phyloP scores from a whole-genome alignment of 192 early-diverging fungal species.

The Backusella westeae region DNA sequence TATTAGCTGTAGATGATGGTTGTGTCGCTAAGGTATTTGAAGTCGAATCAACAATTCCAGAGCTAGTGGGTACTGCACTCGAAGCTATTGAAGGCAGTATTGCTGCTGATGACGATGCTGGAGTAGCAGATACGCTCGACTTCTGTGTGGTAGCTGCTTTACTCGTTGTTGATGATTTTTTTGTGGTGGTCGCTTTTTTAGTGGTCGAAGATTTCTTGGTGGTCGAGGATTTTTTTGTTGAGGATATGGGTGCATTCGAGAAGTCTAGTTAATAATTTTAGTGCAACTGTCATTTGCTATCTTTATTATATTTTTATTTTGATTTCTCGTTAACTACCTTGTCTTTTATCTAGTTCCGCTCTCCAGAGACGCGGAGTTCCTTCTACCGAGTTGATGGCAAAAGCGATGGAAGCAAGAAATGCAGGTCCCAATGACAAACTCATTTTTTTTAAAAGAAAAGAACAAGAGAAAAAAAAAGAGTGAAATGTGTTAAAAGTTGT shows the following conservation, averaged over 20 bases:
- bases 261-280: conserved; percentile 1
- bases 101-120: neutral
- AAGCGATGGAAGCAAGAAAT: conserved; percentile 11
- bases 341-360: neutral
- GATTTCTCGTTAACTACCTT: neutral
- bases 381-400: neutral
- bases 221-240: neutral
- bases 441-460: conserved; percentile 1
- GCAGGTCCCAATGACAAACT: conserved; percentile 1
- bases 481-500: neutral
- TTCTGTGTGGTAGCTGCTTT: neutral
- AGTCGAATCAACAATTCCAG: neutral
- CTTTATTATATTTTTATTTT: neutral
- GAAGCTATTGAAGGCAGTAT: neutral
- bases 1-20: neutral
- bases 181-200: neutral
- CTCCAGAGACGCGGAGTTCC: conserved; percentile 9
- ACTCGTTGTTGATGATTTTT: neutral
- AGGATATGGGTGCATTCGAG: neutral
- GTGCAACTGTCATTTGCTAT: neutral
- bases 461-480: neutral
- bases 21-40: neutral
- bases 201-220: neutral
- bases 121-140: neutral
- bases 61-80: neutral